These are phyloP conservation scores for Cercophora newfieldiana DNA, from an alignment of 495 filamentous ascomycete species.

Conservation along the genomic window DNA sequence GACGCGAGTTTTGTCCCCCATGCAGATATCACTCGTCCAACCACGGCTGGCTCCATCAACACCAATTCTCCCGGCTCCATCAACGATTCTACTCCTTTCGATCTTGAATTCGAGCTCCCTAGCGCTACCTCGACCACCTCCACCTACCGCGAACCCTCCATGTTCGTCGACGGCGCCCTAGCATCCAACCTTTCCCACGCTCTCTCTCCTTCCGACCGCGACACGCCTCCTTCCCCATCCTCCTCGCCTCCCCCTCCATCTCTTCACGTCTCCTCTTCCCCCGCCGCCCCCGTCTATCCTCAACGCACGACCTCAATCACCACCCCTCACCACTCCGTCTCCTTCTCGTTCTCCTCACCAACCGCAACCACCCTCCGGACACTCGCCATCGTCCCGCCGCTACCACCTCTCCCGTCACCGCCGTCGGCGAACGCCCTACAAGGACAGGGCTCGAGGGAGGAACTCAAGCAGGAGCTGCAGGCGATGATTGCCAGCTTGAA, in stretches of 20 bases:
- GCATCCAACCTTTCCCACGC: background rate
- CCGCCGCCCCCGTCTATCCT: background rate
- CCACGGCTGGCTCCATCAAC: conserved; percentile 12
- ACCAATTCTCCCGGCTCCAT: conserved; percentile 13
- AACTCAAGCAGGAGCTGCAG: conserved; percentile 15
- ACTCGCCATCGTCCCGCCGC: conserved; percentile 7
- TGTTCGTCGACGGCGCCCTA: conserved; percentile 3
- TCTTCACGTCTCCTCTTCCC: background rate
- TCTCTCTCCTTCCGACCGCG: background rate
- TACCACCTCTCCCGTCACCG: conserved; percentile 12
- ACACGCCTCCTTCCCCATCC: background rate
- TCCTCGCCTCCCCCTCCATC: background rate
- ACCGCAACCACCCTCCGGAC: conserved; percentile 4
- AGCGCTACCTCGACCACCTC: background rate
- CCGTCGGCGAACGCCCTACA: conserved; percentile 12
- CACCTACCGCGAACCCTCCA: conserved; percentile 16
- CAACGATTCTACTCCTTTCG: conserved; percentile 14
- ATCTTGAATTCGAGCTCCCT: conserved; percentile 18
- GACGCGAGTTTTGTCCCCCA: conserved; percentile 2
- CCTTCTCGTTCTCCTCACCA: background rate
- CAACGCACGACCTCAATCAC: conserved; percentile 3
- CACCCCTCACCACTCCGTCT: conserved; percentile 5
- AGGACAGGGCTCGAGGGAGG: conserved; percentile 10
- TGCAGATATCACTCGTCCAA: conserved; percentile 9
- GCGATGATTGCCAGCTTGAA: conserved; percentile 15